Base-by-base conservation (phyloP, 768 basidiomycete genomes). In the Suillus decipiens region DNA sequence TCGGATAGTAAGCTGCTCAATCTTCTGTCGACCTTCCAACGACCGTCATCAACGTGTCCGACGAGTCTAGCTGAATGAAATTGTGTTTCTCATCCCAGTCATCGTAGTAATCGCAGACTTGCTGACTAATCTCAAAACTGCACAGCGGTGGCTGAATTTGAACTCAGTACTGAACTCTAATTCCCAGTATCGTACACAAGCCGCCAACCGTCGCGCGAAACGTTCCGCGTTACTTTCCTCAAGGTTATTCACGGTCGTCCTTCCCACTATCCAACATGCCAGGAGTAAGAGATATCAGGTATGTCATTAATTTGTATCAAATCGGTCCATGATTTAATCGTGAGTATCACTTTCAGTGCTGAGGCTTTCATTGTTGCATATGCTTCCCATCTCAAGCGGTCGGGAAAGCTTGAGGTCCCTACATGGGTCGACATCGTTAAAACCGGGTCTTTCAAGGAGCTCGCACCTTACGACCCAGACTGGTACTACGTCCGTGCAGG, bases 401-500 rank as follows among this genome's bases (percentile, higher is more conserved):
- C 94, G 67, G 97, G 97, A 79, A 99, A 99, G 85, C 93, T 99
- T 74, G 96, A 99, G 83, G 93, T 99, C 65, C 96, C 96, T 70
- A 89, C 88, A 79, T 99, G 96, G 96, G 96, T 93, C 65, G 96
- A 97, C 79, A 82, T 98, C 71, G 97, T 99, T 77, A 99, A 99
- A 86, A 99, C 97, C 65, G 96, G 93, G 76, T 82, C 91, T 64
- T 95, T 84, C 86, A 99, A 99, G 80, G 97, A 99, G 81, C 93
- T 97, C 65, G 96, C 96, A 60, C 97, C 97, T 61, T 98, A 98
- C 81, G 95, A 99, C 80, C 92, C 94, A 48, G 97, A 99, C 79
- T 99, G 97, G 97, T 99, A 89, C 86, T 99, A 99, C 81, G 85
- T 96, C 77, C 94, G 97, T 73, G 93, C 96, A 80, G 96, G 96